These are phyloP conservation scores for Beauveria sp. DNA, from an alignment of 2,329 filamentous ascomycete genomes.

Conservation along the genomic window DNA sequence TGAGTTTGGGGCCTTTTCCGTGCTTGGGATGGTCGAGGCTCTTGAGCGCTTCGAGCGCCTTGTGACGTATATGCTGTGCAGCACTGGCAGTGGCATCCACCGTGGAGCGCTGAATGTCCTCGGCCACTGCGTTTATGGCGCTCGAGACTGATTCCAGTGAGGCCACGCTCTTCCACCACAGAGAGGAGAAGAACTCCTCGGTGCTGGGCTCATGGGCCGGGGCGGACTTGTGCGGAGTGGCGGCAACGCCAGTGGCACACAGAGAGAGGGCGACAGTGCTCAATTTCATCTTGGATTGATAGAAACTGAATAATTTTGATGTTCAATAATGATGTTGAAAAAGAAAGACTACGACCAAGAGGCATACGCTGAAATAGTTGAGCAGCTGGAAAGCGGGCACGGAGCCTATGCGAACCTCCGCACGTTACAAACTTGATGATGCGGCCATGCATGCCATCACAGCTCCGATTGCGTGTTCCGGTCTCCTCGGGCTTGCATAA, in stretches of 20 bases:
- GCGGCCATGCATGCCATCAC: slow-evolving; percentile 5
- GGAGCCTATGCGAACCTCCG: neutral
- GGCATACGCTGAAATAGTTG: neutral
- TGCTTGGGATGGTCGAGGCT: slow-evolving; percentile 8
- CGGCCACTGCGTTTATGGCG: neutral
- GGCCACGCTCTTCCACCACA: neutral
- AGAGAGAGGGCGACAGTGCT: neutral
- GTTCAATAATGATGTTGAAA: neutral
- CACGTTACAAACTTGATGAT: slow-evolving; percentile 3
- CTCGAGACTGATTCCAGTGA: neutral
- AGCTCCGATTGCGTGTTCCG: neutral
- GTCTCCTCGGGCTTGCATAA: neutral
- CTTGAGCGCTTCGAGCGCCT: slow-evolving; percentile 5
- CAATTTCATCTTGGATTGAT: slow-evolving; percentile 1
- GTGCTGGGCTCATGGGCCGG: neutral
- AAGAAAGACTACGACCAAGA: neutral
- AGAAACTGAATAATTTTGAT: neutral
- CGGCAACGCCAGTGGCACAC: neutral
- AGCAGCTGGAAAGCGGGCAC: neutral
- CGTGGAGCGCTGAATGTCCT: slow-evolving; percentile 6
- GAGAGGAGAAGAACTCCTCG: neutral
- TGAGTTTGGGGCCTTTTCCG: slow-evolving; percentile 44
- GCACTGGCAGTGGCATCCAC: slow-evolving; percentile 6
- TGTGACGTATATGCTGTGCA: slow-evolving; percentile 4
- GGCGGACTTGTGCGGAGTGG: neutral